phyloP scores from a whole-genome alignment of 345 rosid species.

The Populus davidiana region DNA sequence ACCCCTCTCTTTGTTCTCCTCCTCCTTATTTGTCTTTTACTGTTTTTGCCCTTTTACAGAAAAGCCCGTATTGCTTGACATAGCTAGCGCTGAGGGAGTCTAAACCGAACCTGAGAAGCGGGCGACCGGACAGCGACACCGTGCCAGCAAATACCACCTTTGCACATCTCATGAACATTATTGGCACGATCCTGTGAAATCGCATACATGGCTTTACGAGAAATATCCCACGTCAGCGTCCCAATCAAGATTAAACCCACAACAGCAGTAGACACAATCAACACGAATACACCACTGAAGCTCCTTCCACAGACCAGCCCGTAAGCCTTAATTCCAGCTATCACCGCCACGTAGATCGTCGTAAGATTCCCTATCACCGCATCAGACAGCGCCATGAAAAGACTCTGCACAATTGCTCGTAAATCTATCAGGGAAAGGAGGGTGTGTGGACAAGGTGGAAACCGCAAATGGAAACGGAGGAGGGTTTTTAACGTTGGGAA shows the following conservation, averaged over 20 bases:
- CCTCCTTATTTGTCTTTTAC: not conserved
- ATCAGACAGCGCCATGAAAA: slow-evolving; percentile 72
- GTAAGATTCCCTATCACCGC: slow-evolving; percentile 75
- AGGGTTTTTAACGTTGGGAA: slow-evolving; percentile 11
- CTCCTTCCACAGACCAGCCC: slow-evolving; percentile 58
- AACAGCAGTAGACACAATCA: slow-evolving; percentile 57
- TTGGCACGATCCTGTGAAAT: slow-evolving; percentile 50
- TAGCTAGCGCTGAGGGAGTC: slow-evolving; percentile 60
- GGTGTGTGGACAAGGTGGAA: not conserved
- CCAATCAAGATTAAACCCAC: slow-evolving; percentile 62
- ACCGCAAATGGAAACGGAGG: not conserved
- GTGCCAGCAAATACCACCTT: slow-evolving; percentile 98
- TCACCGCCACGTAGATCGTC: slow-evolving; percentile 78
- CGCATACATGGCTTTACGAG: slow-evolving; percentile 67
- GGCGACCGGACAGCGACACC: slow-evolving; percentile 93
- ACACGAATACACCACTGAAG: slow-evolving; percentile 67
- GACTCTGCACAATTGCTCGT: not conserved
- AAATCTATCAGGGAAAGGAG: not conserved
- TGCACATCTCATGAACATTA: slow-evolving; percentile 60
- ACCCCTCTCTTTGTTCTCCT: not conserved
- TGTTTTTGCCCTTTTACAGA: not conserved
- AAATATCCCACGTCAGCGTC: slow-evolving; percentile 86
- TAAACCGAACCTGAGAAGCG: slow-evolving; percentile 88
- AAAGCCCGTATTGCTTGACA: slow-evolving; percentile 59
- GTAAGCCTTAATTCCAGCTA: slow-evolving; percentile 64